These are phyloP conservation scores for Chaetomium strumarium DNA, from an alignment of 2,329 filamentous ascomycete species.

Conservation along the genomic window DNA sequence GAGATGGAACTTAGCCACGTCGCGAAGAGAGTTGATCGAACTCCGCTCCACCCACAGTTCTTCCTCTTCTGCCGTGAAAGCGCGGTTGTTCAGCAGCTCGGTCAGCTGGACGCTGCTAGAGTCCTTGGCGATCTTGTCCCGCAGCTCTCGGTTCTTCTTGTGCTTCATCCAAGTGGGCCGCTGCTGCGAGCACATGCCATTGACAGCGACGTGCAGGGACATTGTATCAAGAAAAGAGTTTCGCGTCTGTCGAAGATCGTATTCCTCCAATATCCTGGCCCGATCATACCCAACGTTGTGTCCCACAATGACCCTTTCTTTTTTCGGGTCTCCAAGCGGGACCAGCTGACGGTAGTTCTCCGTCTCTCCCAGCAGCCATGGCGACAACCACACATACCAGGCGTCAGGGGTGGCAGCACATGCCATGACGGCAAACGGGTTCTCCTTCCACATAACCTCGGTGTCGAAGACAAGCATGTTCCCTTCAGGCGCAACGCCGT, in stretches of 20 bases:
- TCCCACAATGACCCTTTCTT: constrained; percentile 75
- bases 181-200: constrained; percentile 97
- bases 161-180: constrained; percentile 97
- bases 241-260: constrained; percentile 71
- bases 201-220: constrained; percentile 95
- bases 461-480: constrained; percentile 87
- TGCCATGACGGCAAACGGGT: constrained; percentile 91
- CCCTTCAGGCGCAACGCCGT: constrained; percentile 72
- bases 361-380: constrained; percentile 84
- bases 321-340: constrained; percentile 71
- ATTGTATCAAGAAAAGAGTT: constrained; percentile 95
- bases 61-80: constrained; percentile 74
- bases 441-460: constrained; percentile 93
- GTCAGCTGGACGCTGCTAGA: constrained; percentile 66
- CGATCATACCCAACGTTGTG: constrained; percentile 96
- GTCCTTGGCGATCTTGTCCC: constrained; percentile 70
- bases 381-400: constrained; percentile 97
- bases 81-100: constrained; percentile 60
- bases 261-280: constrained; percentile 83
- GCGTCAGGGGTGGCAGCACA: constrained; percentile 83
- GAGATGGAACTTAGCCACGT: constrained; percentile 95
- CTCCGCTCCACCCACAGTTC: constrained; percentile 94
- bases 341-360: constrained; percentile 73
- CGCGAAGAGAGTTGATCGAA: constrained; percentile 88
- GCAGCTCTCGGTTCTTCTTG: constrained; percentile 78